Percentiles rank a stretch among this genome's conserved stretches.
Conservation (phyloP, 176 grass and related monocot species). For the Musa itinerans region DNA sequence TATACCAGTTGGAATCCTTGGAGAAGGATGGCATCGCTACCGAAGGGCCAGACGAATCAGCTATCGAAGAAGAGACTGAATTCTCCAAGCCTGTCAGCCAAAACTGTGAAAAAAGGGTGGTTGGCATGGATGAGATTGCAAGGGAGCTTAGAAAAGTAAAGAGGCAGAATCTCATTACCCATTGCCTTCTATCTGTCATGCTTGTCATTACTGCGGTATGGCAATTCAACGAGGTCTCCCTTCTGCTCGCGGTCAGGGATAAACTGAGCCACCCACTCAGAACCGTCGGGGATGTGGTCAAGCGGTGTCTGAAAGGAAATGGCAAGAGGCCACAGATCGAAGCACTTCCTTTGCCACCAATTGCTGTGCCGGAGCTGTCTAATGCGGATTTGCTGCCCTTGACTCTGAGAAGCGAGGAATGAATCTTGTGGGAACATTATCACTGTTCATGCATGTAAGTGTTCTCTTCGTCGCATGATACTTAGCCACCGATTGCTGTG, state of each 20-base stretch:
- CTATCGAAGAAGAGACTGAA: background rate
- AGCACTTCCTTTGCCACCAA: constrained; percentile 7
- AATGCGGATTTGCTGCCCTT: background rate
- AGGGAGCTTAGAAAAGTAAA: constrained; percentile 26
- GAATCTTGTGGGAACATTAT: background rate
- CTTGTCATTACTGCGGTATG: constrained; percentile 23
- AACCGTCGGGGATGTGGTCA: constrained; percentile 24
- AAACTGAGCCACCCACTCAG: constrained; percentile 25
- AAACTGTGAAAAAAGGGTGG: constrained; percentile 1
- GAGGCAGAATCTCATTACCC: constrained; percentile 35
- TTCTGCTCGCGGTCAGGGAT: constrained; percentile 15
- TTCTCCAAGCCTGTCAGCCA: background rate
- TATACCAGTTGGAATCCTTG: background rate
- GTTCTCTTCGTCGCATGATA: too few species aligned
- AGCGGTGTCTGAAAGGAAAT: constrained; percentile 6
- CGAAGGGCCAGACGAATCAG: background rate
- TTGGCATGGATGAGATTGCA: constrained; percentile 17
- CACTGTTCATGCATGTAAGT: too few species aligned
- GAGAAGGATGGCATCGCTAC: background rate
- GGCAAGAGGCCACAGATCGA: constrained; percentile 9
- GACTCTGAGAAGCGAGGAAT: background rate
- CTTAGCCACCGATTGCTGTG: constrained; percentile 3
- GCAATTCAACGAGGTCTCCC: constrained; percentile 30
- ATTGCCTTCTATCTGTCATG: constrained; percentile 29
- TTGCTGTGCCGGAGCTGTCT: background rate